Base-by-base conservation (phyloP, 108 stramenopile species). In the Conticribra guillardii region DNA sequence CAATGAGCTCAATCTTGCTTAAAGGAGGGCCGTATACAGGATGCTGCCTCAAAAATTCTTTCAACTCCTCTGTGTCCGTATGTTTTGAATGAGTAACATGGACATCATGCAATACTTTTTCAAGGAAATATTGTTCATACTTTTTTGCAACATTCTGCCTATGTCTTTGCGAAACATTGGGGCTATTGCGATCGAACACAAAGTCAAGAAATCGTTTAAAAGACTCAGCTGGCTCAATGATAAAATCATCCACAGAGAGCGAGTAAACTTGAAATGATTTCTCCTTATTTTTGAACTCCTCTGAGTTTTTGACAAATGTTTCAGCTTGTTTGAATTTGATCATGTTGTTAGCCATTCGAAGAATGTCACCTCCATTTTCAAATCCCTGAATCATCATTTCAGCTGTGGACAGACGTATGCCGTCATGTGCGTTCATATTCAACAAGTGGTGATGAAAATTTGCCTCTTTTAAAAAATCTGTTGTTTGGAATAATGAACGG, bases 241-340 rank as follows among this genome's bases (percentile, higher is more conserved):
- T 70, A 33, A 70, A 70, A 51, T 70, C 60, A 70, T 70, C 69
- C 33, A 70, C 31, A 37, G 58, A 60, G 27, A 70, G 27, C 9
- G 69, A 60, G 50, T 60, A 51, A n/a, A 70, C 48, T 4, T 70
- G 69, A 41, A 70, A 50, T 49, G 34, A 49, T 48, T 51, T 60
- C 7, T 65, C 24, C 1, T 26, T 21, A 2, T 65, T 17, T 2
- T 44, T 29, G 51, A 24, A 44, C 22, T 22, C 51, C 41, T 16
- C 23, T 9, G 59, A 32, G 18, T 49, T 59, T 29, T 52, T 59
- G 16, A 60, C 33, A 46, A 34, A 22, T 16, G 32, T 37, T n/a
- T 60, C 57, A n/a, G 69, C 37, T 57, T 70, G 59, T 37, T 70
- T 60, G 30, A 70, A 60, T 60, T 70, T 70, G 29, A 70, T 37